Conservation (phyloP, 2,329 filamentous ascomycete genomes). For the Venturia pyrina region DNA sequence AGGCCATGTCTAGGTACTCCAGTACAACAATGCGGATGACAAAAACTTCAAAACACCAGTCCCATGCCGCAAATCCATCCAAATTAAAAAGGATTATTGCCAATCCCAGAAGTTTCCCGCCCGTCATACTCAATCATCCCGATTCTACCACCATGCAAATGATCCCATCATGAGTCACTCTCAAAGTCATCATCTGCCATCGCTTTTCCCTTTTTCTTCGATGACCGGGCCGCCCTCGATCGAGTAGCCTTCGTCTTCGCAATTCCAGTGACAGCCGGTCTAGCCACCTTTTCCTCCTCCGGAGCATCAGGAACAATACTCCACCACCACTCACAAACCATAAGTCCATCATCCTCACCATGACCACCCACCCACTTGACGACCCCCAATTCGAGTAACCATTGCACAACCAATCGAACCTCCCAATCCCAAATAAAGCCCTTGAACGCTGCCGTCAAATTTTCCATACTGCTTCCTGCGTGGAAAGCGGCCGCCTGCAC, state of each 20-base stretch:
- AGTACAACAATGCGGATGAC: not conserved
- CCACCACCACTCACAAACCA: conserved; percentile 12
- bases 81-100: not conserved
- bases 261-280: not conserved
- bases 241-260: not conserved
- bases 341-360: not conserved
- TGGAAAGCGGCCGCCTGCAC: conserved; percentile 32
- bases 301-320: conserved; percentile 5
- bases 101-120: not conserved
- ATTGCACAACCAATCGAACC: conserved; percentile 29
- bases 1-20: not conserved
- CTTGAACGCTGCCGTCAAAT: conserved; percentile 28
- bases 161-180: not conserved
- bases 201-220: not conserved
- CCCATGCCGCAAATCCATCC: not conserved
- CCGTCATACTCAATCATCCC: not conserved
- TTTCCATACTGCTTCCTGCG: conserved; percentile 28
- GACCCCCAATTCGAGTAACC: conserved; percentile 25
- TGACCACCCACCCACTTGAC: conserved; percentile 4
- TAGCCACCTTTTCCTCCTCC: not conserved
- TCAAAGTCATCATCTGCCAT: not conserved
- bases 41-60: not conserved
- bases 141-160: not conserved
- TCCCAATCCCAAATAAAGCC: conserved; percentile 34
- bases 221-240: not conserved